Percentiles rank a stretch among this genome's conserved stretches.
phyloP scores from a whole-genome alignment of 805 yeast species.

The Metschnikowia amazonensis region DNA sequence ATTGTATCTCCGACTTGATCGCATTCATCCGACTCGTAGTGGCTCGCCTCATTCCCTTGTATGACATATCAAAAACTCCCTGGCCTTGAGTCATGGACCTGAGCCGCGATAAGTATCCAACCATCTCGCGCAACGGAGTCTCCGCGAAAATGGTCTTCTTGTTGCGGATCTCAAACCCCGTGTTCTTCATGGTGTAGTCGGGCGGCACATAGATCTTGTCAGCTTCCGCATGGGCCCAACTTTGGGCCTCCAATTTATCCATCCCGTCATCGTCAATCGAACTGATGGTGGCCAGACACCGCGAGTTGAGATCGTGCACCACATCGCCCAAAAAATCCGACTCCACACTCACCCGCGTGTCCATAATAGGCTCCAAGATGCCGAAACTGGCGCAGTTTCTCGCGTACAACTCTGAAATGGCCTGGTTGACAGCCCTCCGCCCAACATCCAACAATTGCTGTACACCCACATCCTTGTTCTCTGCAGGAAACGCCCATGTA shows the following conservation, averaged over 20 bases:
- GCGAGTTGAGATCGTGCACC: slow-evolving; percentile 75
- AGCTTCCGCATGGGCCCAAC: slow-evolving; percentile 54
- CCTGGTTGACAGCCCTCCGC: slow-evolving; percentile 30
- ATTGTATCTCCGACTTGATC: slow-evolving; percentile 14
- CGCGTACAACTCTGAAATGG: slow-evolving; percentile 22
- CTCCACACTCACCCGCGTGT: slow-evolving; percentile 58
- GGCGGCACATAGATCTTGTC: slow-evolving; percentile 66
- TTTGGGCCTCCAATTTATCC: slow-evolving; percentile 32
- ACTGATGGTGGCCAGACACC: slow-evolving; percentile 69
- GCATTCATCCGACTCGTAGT: slow-evolving; percentile 21
- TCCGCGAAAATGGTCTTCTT: slow-evolving; percentile 67
- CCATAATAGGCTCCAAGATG: slow-evolving; percentile 86
- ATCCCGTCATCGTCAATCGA: slow-evolving; percentile 64
- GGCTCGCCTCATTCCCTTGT: slow-evolving; percentile 67
- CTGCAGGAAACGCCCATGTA: slow-evolving; percentile 52
- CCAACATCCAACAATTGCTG: slow-evolving; percentile 45
- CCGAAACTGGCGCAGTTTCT: slow-evolving; percentile 33
- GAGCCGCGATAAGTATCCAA: slow-evolving; percentile 75
- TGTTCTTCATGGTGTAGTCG: slow-evolving; percentile 57
- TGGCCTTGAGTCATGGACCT: slow-evolving; percentile 88
- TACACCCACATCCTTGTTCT: slow-evolving; percentile 29
- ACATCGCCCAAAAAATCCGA: slow-evolving; percentile 79
- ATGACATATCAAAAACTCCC: slow-evolving; percentile 77
- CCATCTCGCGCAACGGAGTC: slow-evolving; percentile 86
- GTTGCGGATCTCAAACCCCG: slow-evolving; percentile 22